These are phyloP conservation scores for Peronospora farinosa DNA, from an alignment of 352 stramenopile genomes.

Conservation along the genomic window DNA sequence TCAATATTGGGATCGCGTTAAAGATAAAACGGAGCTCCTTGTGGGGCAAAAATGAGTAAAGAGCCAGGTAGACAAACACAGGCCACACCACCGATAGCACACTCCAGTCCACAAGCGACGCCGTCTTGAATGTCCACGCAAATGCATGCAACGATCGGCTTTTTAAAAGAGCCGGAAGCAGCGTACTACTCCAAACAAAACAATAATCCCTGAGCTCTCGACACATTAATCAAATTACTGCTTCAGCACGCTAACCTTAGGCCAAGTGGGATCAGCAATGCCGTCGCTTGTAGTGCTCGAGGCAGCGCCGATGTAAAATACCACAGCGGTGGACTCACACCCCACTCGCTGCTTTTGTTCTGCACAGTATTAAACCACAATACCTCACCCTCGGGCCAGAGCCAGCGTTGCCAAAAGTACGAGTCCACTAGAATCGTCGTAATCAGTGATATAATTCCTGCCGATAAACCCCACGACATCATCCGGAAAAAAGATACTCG, in stretches of 20 bases:
- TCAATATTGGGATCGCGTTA: conserved; percentile 93
- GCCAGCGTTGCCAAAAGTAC: conserved; percentile 89
- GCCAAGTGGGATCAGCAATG: conserved; percentile 78
- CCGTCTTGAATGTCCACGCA: conserved; percentile 25
- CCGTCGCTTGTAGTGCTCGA: conserved; percentile 77
- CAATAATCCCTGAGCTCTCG: not conserved
- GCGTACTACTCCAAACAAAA: conserved; percentile 24
- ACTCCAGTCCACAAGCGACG: conserved; percentile 42
- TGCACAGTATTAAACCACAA: conserved; percentile 95
- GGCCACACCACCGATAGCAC: conserved; percentile 60
- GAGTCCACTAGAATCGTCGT: conserved; percentile 91
- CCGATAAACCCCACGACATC: conserved; percentile 72
- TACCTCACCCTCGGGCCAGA: conserved; percentile 98
- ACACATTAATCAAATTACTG: not conserved
- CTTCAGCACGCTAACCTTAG: conserved; percentile 38
- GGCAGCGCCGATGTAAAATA: conserved; percentile 94
- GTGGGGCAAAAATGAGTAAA: conserved; percentile 96
- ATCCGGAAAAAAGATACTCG: conserved; percentile 71
- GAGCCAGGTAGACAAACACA: conserved; percentile 80
- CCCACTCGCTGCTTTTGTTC: conserved; percentile 97
- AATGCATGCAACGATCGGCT: conserved; percentile 45
- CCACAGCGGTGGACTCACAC: conserved; percentile 92
- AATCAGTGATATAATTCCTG: conserved; percentile 60
- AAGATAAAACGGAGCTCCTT: conserved; percentile 99
- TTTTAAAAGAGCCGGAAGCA: conserved; percentile 38